phyloP scores from a whole-genome alignment of 129 eudicot genomes.

The Mikania micrantha region DNA sequence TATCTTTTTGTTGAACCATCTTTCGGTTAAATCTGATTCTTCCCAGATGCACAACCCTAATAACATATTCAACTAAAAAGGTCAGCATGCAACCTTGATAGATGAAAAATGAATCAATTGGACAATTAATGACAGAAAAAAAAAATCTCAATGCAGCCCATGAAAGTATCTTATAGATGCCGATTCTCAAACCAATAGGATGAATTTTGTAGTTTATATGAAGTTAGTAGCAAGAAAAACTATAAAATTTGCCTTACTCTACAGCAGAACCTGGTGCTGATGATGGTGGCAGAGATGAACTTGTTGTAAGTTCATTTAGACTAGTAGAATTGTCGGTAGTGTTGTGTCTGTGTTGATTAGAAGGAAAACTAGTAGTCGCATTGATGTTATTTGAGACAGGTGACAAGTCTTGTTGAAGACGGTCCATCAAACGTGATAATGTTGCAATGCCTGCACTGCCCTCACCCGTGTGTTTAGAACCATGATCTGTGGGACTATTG shows the following conservation, averaged over 20 bases:
- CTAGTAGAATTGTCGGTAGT: conserved; percentile 8
- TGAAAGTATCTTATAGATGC: background rate
- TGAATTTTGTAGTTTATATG: conserved; percentile 2
- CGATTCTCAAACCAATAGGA: background rate
- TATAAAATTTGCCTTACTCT: conserved; percentile 2
- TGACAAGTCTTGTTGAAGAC: conserved; percentile 36
- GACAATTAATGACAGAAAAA: background rate
- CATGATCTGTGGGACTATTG: conserved; percentile 38
- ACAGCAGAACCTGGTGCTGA: no score
- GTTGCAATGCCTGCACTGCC: conserved; percentile 49
- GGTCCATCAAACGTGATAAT: conserved; percentile 73
- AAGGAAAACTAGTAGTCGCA: background rate
- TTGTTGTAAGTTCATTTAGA: background rate
- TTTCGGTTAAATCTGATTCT: background rate
- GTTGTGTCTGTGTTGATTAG: no score
- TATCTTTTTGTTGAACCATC: no score
- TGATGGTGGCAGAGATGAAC: background rate
- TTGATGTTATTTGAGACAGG: conserved; percentile 2
- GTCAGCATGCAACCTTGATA: background rate
- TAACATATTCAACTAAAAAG: background rate
- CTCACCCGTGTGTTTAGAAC: conserved; percentile 48
- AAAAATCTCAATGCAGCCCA: background rate
- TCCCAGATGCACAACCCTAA: background rate
- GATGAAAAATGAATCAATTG: background rate
- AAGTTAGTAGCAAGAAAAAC: conserved; percentile 13